Evolutionary conservation across 2,329 filamentous ascomycete genomes (phyloP).

Genomic region (Colletotrichum coccodes): DNA sequence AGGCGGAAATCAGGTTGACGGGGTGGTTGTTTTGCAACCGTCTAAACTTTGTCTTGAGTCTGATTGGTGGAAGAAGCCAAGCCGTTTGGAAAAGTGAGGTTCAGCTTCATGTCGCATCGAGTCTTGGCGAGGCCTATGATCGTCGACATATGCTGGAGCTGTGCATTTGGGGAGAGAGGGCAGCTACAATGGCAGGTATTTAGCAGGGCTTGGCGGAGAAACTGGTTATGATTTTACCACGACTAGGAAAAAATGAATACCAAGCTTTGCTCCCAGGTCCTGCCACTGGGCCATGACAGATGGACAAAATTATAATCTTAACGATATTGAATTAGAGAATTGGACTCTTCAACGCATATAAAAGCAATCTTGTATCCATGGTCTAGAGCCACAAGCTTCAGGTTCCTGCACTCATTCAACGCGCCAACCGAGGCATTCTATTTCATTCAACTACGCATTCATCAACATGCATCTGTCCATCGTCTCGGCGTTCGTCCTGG

Average conservation of each 20-base stretch:
- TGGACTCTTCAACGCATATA: not conserved
- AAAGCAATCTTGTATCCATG: not conserved
- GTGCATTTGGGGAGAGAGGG: not conserved
- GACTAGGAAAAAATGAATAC: not conserved
- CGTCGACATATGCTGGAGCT: not conserved
- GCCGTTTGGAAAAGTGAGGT: not conserved
- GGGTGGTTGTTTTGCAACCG: not conserved
- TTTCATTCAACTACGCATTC: too few species aligned
- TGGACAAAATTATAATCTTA: not conserved
- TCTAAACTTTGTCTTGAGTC: not conserved
- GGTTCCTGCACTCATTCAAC: not conserved
- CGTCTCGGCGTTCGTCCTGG: not conserved
- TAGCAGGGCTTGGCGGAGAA: not conserved
- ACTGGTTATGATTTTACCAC: not conserved
- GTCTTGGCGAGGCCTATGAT: not conserved
- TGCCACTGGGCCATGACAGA: too few species aligned
- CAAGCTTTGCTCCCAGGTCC: not conserved
- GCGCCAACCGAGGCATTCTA: not conserved
- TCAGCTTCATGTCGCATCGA: not conserved
- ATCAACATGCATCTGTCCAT: not conserved
- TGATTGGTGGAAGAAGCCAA: slow-evolving; percentile 15
- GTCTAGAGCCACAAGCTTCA: not conserved
- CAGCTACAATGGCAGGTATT: not conserved
- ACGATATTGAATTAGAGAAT: not conserved
- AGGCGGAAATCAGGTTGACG: not conserved